Evolutionary conservation across 768 basidiomycete species (phyloP), one percentile per base, ranked within the genome.

Genomic region (Leccinellum rugosiceps): DNA sequence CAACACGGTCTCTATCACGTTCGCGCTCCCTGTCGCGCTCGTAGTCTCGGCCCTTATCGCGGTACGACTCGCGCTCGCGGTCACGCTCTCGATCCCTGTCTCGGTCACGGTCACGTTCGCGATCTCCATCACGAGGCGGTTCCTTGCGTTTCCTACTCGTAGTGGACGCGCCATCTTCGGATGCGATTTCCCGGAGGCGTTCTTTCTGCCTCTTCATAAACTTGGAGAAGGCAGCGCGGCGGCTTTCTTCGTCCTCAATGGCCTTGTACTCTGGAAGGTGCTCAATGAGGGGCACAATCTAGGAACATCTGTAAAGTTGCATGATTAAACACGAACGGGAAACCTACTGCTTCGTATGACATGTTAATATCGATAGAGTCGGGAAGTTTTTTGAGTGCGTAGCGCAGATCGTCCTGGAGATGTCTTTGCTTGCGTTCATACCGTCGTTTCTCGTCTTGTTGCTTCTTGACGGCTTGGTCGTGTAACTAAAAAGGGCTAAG

Each of bases 141-240:
- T 93, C 92, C 70, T 92, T 92, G 58, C 92, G 83, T 62, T 82
- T 87, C 53, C 90, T 80, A 62, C 90, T 90, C 0, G 88, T 90
- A 1, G 87, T 86, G 0, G 90, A 92, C 4, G 75, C 83, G 3
- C 90, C 91, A 61, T 94, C 92, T 59, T 94, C 92, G 3, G 91
- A 92, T 31, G 84, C 89, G 11, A 69, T 77, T 64, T 87, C 85
- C 23, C 89, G 83, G 55, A 92, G 74, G 49, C 91, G 87, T 71
- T 94, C 93, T 87, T 94, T 97, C 68, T 97, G 94, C 57, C 96
- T 77, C 71, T 90, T 92, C 52, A 95, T 79, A 69, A 86, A 96
- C 74, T 95, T 98, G 17, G 82, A 74, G 70, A 93, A 98, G 1
- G 95, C 94, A 5, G 82, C 79, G 30, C 85, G 84, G 45, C 93